Evolutionary conservation across 192 early-diverging fungal genomes (phyloP).

Genomic region (Umbelopsis sp.): DNA sequence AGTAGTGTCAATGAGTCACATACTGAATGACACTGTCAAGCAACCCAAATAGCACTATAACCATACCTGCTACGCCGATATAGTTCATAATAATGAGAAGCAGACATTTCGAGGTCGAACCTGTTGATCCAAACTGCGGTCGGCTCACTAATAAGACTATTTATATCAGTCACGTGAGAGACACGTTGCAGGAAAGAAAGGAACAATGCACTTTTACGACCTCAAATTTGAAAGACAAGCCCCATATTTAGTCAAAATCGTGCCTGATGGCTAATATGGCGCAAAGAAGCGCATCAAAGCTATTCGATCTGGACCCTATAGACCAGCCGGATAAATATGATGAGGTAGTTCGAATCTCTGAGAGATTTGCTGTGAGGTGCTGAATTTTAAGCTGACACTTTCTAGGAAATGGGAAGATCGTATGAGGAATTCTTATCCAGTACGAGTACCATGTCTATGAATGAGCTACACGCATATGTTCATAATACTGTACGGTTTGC

Average conservation of each 20-base stretch:
- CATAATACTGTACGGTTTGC: background rate
- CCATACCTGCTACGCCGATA: constrained; percentile 67
- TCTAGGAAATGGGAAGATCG: constrained; percentile 12
- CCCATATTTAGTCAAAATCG: too few species aligned
- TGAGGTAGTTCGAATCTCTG: constrained; percentile 7
- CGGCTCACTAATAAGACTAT: background rate
- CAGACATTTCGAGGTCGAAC: constrained; percentile 34
- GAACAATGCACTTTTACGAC: background rate
- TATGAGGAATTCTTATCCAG: constrained; percentile 15
- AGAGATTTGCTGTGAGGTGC: background rate
- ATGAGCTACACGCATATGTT: constrained; percentile 24
- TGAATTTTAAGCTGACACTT: background rate
- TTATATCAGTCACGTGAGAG: constrained; percentile 5
- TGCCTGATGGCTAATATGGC: background rate
- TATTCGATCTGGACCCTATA: constrained; percentile 21
- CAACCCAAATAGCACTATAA: background rate
- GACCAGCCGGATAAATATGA: constrained; percentile 25
- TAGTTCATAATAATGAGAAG: constrained; percentile 70
- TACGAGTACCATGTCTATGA: constrained; percentile 57
- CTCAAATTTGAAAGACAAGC: too few species aligned
- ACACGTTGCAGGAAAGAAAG: background rate
- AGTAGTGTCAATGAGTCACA: background rate
- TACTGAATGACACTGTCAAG: background rate
- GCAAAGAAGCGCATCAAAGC: constrained; percentile 16
- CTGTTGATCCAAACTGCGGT: background rate